Base-by-base conservation (phyloP, 208 protist species). In the Trypanosoma grayi region DNA sequence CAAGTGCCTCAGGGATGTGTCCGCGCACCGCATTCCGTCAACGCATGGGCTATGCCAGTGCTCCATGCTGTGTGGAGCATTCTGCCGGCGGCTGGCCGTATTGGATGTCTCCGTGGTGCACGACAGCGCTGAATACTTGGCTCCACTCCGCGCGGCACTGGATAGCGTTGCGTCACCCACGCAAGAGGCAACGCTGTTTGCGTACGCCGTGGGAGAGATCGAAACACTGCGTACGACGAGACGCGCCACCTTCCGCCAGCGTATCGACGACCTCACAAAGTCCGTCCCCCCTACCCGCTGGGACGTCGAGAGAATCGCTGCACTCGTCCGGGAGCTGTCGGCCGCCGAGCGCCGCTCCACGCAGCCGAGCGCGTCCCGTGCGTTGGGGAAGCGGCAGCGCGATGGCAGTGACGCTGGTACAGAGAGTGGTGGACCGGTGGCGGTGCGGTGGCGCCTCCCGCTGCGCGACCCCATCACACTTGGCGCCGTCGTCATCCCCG, bases 391-490 rank as follows among this genome's bases (percentile, higher is more conserved):
- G 73, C 56, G 79, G 28, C 70, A 62, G 20, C 61, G 54, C 16
- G 72, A 77, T 24, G 70, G 65, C 37, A 68, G 68, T 22, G 51
- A 55, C 18, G 22, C 22, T 4, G 24, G 40, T 30, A 30, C 2
- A 37, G 52, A 33, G 16, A 20, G 36, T 14, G n/a, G n/a, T n/a
- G 53, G 18, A 20, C 48, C 30, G n/a, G 43, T 27, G 31, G 34
- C 70, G 20, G 59, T 61, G 53, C 59, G 41, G 28, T 66, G 62
- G 44, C 66, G 50, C 27, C 40, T 60, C 16, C 79, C 82, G 14
- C 70, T 92, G 57, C 72, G 80, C 11, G 88, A 94, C 46, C 78
- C 81, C 2, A 70, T 94, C 18, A 79, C 85, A 14, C 76, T 71
- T 4, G 64, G 51, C 11, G 62, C 69, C 11, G 81, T 94, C 24